phyloP scores from a whole-genome alignment of 176 grass and related monocot species.

The Musa troglodytarum region DNA sequence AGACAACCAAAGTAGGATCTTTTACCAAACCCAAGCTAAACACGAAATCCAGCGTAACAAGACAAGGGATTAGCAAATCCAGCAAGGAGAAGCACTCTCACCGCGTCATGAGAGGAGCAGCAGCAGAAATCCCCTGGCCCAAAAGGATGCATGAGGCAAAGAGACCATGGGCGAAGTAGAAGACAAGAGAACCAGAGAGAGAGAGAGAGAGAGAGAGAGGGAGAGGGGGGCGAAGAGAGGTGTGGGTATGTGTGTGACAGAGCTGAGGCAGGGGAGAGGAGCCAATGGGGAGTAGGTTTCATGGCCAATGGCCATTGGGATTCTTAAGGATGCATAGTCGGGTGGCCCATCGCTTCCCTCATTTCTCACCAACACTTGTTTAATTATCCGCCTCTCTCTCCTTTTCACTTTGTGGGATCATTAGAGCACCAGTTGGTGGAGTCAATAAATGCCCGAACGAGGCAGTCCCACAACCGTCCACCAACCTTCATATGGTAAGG shows the following conservation, averaged over 20 bases:
- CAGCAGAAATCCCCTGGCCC: constrained; percentile 20
- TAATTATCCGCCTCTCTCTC: background rate
- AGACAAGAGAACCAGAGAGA: constrained; percentile 8
- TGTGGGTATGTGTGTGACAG: background rate
- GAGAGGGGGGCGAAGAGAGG: background rate
- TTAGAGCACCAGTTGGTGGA: background rate
- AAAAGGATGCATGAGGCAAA: background rate
- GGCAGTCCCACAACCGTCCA: background rate
- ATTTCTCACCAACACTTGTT: background rate
- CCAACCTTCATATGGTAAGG: background rate
- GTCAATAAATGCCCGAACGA: background rate
- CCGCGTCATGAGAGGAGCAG: background rate
- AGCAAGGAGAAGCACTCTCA: background rate
- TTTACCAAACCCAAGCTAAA: background rate
- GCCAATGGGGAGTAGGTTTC: constrained; percentile 24
- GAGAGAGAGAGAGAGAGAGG: background rate
- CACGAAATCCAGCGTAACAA: background rate
- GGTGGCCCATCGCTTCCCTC: background rate
- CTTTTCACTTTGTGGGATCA: background rate
- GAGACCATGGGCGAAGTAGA: background rate
- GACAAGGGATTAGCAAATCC: background rate
- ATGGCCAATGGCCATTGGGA: background rate
- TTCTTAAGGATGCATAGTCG: background rate
- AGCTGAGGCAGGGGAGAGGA: constrained; percentile 6
- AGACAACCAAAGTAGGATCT: background rate